phyloP scores from a whole-genome alignment of 352 stramenopile genomes.

The Pythium pyrilobum region DNA sequence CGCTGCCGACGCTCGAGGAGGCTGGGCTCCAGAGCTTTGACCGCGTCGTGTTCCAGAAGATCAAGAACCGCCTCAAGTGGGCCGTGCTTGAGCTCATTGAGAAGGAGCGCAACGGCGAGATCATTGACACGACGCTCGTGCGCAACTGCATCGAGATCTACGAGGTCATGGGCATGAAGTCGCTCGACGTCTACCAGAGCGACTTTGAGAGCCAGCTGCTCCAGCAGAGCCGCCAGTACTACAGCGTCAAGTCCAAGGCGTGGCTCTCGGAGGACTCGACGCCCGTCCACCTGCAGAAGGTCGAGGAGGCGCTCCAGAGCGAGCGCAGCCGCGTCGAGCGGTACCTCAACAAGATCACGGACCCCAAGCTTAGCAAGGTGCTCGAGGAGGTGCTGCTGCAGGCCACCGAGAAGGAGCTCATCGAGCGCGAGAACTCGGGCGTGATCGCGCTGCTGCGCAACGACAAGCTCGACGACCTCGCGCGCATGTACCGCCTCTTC shows the following conservation, averaged over 20 bases:
- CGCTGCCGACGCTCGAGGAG: constrained; percentile 93
- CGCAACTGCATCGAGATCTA: constrained; percentile 98
- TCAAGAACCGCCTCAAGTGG: constrained; percentile 77
- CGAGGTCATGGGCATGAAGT: constrained; percentile 97
- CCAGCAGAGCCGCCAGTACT: constrained; percentile 91
- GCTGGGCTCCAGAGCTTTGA: constrained; percentile 85
- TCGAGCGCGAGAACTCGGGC: constrained; percentile 97
- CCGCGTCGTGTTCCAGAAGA: constrained; percentile 77
- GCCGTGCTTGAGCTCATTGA: constrained; percentile 96
- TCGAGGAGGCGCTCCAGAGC: constrained; percentile 76
- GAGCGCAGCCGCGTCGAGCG: constrained; percentile 87
- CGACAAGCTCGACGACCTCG: constrained; percentile 96
- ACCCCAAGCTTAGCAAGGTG: constrained; percentile 93
- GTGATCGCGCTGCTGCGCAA: constrained; percentile 95
- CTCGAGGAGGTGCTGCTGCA: constrained; percentile 94
- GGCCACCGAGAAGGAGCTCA: constrained; percentile 92
- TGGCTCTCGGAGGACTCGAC: constrained; percentile 98
- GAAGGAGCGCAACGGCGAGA: constrained; percentile 95
- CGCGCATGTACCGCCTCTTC: constrained; percentile 98
- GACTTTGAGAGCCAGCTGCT: constrained; percentile 95
- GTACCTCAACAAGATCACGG: constrained; percentile 96
- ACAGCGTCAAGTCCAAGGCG: constrained; percentile 94
- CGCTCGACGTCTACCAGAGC: constrained; percentile 94
- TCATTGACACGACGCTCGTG: constrained; percentile 97
- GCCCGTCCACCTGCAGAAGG: constrained; percentile 97